A percentile compares a stretch with the other conserved stretches of the same genome.
Evolutionary conservation across 2,329 filamentous ascomycete species (phyloP).

Genomic region (Zasmidium citrigriseum): DNA sequence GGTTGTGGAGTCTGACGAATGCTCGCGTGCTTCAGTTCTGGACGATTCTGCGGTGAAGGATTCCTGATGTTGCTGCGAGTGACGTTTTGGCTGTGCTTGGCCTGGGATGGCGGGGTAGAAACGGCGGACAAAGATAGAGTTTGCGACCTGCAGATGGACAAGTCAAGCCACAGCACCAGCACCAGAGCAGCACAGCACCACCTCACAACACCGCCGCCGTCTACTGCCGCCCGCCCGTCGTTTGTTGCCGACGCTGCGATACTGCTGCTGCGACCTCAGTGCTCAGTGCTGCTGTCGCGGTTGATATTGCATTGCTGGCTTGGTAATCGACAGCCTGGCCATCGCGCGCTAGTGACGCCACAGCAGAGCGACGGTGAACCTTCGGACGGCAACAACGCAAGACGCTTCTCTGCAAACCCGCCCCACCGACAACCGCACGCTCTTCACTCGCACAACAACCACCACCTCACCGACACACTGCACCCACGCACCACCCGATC

Average conservation of each 20-base stretch:
- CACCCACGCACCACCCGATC: conserved; percentile 1
- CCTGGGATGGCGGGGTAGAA: not conserved
- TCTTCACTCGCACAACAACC: conserved; percentile 5
- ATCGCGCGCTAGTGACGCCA: conserved; percentile 1
- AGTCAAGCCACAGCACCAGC: conserved; percentile 1
- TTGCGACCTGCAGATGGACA: conserved; percentile 4
- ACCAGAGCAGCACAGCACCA: conserved; percentile 1
- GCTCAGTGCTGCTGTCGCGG: not conserved
- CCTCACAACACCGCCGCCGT: not conserved
- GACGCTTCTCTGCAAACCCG: conserved; percentile 6
- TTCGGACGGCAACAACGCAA: conserved; percentile 6
- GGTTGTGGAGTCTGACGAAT: not conserved
- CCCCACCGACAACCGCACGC: conserved; percentile 1
- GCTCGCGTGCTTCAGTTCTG: not conserved
- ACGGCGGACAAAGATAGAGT: not conserved
- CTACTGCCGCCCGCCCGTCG: not conserved
- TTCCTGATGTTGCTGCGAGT: not conserved
- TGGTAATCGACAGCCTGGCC: not conserved
- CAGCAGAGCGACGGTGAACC: not conserved
- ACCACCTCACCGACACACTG: conserved; percentile 6
- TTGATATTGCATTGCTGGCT: not conserved
- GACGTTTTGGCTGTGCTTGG: not conserved
- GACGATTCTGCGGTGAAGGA: not conserved
- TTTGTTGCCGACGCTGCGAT: not conserved
- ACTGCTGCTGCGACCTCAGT: not conserved